These are phyloP conservation scores for Leucocoprinus birnbaumii DNA, from an alignment of 768 basidiomycete genomes.

Conservation along the genomic window DNA sequence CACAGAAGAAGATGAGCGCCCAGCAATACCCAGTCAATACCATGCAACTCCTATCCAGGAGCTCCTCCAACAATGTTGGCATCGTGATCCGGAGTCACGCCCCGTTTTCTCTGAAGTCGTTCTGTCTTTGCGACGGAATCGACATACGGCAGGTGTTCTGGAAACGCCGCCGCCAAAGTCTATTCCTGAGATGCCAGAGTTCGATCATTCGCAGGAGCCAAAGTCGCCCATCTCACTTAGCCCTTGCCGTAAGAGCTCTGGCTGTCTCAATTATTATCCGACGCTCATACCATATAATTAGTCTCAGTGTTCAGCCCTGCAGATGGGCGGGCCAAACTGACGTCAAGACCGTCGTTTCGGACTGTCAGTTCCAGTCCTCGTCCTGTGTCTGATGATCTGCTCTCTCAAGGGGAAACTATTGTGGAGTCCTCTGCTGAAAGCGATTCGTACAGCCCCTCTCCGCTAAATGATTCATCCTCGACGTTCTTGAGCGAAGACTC, in stretches of 20 bases:
- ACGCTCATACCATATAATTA: neutral
- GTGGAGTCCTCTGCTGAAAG: neutral
- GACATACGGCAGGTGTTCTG: slow-evolving; percentile 23
- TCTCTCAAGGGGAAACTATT: neutral
- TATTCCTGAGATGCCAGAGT: slow-evolving; percentile 3
- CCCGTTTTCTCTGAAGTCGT: slow-evolving; percentile 54
- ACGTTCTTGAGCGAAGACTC: slow-evolving; percentile 19
- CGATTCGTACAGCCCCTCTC: slow-evolving; percentile 25
- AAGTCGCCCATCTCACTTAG: slow-evolving; percentile 1
- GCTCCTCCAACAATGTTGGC: slow-evolving; percentile 58
- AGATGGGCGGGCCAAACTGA: neutral
- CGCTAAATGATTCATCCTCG: slow-evolving; percentile 24
- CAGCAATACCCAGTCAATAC: slow-evolving; percentile 41
- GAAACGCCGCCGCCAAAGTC: slow-evolving; percentile 1
- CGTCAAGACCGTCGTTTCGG: neutral
- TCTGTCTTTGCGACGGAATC: slow-evolving; percentile 41
- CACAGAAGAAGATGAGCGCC: slow-evolving; percentile 49
- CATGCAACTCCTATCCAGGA: slow-evolving; percentile 39
- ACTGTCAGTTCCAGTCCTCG: neutral
- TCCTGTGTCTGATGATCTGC: neutral
- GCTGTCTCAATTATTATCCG: neutral
- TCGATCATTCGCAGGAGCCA: neutral
- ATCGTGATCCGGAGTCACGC: slow-evolving; percentile 43
- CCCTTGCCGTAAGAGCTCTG: slow-evolving; percentile 5
- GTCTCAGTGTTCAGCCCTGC: neutral